Base-by-base conservation (phyloP, 2,329 filamentous ascomycete genomes). In the Nothomitra cinnamomea region DNA sequence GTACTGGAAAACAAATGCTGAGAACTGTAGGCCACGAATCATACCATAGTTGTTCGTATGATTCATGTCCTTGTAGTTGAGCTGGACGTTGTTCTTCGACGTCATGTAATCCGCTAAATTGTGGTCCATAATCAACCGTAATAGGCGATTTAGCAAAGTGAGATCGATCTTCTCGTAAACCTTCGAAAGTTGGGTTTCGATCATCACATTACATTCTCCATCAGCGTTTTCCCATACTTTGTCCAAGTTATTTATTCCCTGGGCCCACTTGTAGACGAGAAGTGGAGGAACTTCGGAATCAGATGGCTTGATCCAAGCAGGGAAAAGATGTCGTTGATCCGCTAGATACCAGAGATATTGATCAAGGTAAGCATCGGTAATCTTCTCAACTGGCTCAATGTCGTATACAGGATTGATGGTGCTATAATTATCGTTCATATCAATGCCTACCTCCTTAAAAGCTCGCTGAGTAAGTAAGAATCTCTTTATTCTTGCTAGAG, bases 351-450 rank as follows among this genome's bases (percentile, higher is more conserved):
- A 98, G 8, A 98, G 76, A 63, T 98, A 98, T 64, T 98, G 94
- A 63, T 98, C 92, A 50, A 98, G 79, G 62, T 98, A 98, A 2
- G 92, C 94, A 69, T 98, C 92, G 40, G 90, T 98, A 61, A 98
- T 98, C 73, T 98, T 98, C 73, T 98, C 92, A 56, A 98, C 95
- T 0, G 92, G 92, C 69, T 98, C 94, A 56, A 98, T 92, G 60
- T 98, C 92, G 65, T 98, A 98, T 1, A 98, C 92, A 0, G 92
- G 94, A 64, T 98, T 98, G 73, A 98, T 98, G 17, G 87, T 90
- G 73, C 82, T 96, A 71, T 98, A 98, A 64, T 98, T 98, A 71
- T 98, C 92, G 67, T 98, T 98, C 92, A 98, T 98, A 65, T 98
- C 92, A 60, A 98, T 98, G 54, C 90, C 92, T 45, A 98, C 92